Conservation (phyloP, 2,329 filamentous ascomycete species). For the Scedosporium aurantiacum region DNA sequence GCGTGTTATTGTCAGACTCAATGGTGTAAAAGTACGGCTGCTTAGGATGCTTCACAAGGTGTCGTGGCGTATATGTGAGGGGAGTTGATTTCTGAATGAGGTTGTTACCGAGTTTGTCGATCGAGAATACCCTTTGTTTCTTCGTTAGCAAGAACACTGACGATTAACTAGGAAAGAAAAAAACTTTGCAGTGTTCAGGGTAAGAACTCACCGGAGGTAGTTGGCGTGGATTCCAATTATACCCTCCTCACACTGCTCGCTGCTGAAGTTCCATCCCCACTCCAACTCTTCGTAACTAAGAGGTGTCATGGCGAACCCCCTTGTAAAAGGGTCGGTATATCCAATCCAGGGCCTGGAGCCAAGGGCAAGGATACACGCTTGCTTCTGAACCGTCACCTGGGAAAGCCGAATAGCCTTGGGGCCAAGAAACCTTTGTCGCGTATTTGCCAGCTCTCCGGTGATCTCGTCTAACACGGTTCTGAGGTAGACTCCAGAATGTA, state of each 20-base stretch:
- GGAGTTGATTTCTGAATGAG: conserved; percentile 78
- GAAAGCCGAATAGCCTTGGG: conserved; percentile 84
- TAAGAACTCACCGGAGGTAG: conserved; percentile 60
- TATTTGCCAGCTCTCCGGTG: conserved; percentile 90
- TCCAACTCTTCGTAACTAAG: conserved; percentile 80
- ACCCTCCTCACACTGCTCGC: conserved; percentile 84
- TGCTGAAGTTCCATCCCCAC: conserved; percentile 94
- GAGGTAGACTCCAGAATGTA: conserved; percentile 92
- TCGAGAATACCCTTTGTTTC: conserved; percentile 65
- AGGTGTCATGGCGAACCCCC: conserved; percentile 83
- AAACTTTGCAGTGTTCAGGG: conserved; percentile 29
- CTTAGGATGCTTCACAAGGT: conserved; percentile 78
- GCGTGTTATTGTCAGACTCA: conserved; percentile 83
- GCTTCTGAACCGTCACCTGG: conserved; percentile 75
- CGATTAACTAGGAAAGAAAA: conserved; percentile 10
- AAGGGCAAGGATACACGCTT: conserved; percentile 75
- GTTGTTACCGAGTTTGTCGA: conserved; percentile 76
- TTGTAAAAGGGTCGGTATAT: conserved; percentile 79
- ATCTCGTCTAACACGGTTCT: conserved; percentile 90
- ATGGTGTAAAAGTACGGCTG: conserved; percentile 87
- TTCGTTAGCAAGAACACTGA: not conserved
- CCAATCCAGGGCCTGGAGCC: conserved; percentile 95
- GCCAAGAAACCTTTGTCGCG: conserved; percentile 85
- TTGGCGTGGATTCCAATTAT: conserved; percentile 90
- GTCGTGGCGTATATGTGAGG: conserved; percentile 80